These are phyloP conservation scores for Astrothelium macrocarpum DNA, from an alignment of 495 filamentous ascomycete genomes.

Conservation along the genomic window DNA sequence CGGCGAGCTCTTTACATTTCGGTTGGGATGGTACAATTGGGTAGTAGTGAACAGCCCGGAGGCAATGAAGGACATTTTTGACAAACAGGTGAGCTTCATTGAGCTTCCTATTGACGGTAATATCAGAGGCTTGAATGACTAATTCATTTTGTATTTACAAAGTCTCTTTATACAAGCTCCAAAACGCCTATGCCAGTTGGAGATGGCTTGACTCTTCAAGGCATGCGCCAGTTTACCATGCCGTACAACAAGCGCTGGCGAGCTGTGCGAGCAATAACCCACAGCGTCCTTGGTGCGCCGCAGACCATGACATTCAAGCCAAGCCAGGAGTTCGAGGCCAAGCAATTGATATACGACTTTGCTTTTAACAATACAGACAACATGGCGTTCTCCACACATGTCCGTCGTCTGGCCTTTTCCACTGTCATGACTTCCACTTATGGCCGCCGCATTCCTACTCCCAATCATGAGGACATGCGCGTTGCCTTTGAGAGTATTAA, in stretches of 20 bases:
- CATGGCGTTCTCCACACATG: constrained; percentile 21
- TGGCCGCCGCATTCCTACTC: constrained; percentile 19
- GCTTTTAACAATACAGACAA: constrained; percentile 13
- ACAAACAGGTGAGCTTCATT: constrained; percentile 25
- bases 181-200: constrained; percentile 21
- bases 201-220: constrained; percentile 16
- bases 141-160: constrained; percentile 22
- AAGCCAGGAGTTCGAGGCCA: constrained; percentile 29
- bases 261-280: constrained; percentile 23
- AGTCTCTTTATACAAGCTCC: neutral
- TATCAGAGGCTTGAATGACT: constrained; percentile 10
- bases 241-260: constrained; percentile 22
- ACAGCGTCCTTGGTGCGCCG: constrained; percentile 22
- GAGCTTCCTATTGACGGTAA: neutral
- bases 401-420: constrained; percentile 23
- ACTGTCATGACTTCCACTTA: constrained; percentile 27
- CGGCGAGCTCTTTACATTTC: constrained; percentile 31
- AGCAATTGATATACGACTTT: constrained; percentile 25
- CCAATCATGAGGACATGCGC: constrained; percentile 19
- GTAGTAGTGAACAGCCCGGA: constrained; percentile 34
- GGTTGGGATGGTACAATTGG: constrained; percentile 37
- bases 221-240: constrained; percentile 22
- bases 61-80: constrained; percentile 35
- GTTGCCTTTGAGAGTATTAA: constrained; percentile 20
- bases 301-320: constrained; percentile 21